phyloP scores from a whole-genome alignment of 1,139 yeast species.

The Yamadazyma kanchanaburiensis region DNA sequence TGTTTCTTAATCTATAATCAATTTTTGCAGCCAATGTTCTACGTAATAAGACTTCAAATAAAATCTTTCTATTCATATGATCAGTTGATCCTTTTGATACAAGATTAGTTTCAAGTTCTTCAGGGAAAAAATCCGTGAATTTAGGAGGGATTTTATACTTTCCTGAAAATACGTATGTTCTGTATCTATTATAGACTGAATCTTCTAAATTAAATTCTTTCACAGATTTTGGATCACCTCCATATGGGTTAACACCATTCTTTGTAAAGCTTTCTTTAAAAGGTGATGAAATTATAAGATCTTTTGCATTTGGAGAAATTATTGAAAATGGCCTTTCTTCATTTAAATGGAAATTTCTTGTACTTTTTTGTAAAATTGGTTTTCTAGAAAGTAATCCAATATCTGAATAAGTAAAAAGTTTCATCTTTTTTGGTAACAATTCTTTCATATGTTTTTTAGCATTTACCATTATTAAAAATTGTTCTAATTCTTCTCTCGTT shows the following conservation, averaged over 20 bases:
- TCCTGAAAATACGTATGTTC: conserved; percentile 25
- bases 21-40: conserved; percentile 45
- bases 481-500: conserved; percentile 22
- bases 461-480: conserved; percentile 21
- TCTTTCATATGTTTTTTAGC: conserved; percentile 24
- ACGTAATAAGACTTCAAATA: conserved; percentile 37
- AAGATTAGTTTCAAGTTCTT: conserved; percentile 21
- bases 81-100: conserved; percentile 23
- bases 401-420: conserved; percentile 19
- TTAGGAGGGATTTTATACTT: conserved; percentile 20
- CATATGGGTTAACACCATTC: conserved; percentile 6
- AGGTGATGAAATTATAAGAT: conserved; percentile 16
- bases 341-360: conserved; percentile 9
- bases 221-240: conserved; percentile 1
- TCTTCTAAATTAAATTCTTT: conserved; percentile 13
- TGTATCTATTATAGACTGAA: conserved; percentile 24
- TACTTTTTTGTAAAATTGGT: conserved; percentile 18
- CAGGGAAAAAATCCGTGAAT: conserved; percentile 29
- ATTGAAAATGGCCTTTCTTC: conserved; percentile 7
- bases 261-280: conserved; percentile 14
- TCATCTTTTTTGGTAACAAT: conserved; percentile 28
- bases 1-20: conserved; percentile 24
- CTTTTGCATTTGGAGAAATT: conserved; percentile 6
- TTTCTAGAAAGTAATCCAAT: conserved; percentile 13
- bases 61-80: conserved; percentile 27